These are phyloP conservation scores for Moricandia arvensis DNA, from an alignment of 345 rosid species.

Conservation along the genomic window DNA sequence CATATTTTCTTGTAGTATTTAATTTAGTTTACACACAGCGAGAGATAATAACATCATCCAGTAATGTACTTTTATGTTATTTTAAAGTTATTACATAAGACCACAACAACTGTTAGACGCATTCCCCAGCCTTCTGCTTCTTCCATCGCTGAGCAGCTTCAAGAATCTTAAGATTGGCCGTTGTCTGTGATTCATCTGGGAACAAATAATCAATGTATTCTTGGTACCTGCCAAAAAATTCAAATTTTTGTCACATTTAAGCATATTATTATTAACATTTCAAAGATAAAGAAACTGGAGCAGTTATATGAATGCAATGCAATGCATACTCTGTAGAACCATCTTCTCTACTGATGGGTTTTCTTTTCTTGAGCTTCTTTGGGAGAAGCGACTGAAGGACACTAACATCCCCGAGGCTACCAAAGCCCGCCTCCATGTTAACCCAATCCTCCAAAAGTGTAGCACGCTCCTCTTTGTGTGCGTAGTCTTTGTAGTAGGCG, in stretches of 20 bases:
- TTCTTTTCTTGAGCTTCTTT: background rate
- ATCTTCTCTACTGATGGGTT: no score
- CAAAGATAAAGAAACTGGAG: background rate
- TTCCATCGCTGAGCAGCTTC: background rate
- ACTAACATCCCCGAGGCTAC: no score
- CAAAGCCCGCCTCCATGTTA: no score
- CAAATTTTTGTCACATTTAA: background rate
- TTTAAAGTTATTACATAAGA: no score
- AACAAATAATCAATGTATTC: background rate
- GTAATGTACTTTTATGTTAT: background rate
- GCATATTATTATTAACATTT: background rate
- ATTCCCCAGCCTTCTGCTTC: background rate
- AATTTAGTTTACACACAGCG: background rate
- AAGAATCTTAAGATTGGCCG: background rate
- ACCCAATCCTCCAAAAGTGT: no score
- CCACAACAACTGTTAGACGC: background rate
- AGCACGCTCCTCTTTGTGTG: no score
- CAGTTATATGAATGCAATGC: background rate
- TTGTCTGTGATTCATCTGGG: background rate
- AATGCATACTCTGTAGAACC: no score
- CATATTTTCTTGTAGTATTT: background rate
- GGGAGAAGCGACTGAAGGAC: background rate
- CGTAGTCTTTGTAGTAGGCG: background rate
- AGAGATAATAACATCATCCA: background rate
- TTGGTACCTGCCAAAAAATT: background rate